These are phyloP conservation scores for Prunus salicina DNA, from an alignment of 306 rosid species.

Conservation along the genomic window DNA sequence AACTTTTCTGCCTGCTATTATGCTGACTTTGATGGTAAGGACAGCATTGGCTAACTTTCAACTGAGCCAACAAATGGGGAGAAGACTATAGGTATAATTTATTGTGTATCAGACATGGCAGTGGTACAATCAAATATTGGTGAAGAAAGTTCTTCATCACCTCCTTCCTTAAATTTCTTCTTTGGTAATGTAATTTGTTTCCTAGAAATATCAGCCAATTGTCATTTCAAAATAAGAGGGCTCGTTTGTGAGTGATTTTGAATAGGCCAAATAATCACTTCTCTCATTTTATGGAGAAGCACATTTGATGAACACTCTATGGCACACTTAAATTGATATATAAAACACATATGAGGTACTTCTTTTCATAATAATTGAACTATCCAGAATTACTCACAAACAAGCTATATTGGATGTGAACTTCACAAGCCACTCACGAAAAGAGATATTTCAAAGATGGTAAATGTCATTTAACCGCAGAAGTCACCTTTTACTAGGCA, in stretches of 20 bases:
- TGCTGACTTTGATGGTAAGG: background rate
- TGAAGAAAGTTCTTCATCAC: too few species aligned
- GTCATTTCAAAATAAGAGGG: background rate
- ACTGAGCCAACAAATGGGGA: background rate
- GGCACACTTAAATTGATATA: too few species aligned
- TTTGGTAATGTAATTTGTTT: background rate
- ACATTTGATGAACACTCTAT: too few species aligned
- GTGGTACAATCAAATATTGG: background rate
- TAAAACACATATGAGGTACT: rapidly evolving
- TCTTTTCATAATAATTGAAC: too few species aligned
- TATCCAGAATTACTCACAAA: too few species aligned
- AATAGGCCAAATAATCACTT: too few species aligned
- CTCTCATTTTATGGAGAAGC: too few species aligned
- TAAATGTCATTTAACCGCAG: background rate
- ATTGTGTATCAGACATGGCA: background rate
- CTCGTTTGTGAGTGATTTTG: too few species aligned
- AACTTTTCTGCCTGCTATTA: background rate
- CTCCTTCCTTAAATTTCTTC: too few species aligned
- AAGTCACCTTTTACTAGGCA: background rate
- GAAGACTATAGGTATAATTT: background rate
- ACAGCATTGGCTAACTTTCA: background rate
- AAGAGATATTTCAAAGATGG: background rate
- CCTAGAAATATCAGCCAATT: background rate
- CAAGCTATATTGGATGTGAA: background rate
- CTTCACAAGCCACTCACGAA: background rate